phyloP scores from a whole-genome alignment of 305 asterid genomes.

The Fraxinus paxiana region DNA sequence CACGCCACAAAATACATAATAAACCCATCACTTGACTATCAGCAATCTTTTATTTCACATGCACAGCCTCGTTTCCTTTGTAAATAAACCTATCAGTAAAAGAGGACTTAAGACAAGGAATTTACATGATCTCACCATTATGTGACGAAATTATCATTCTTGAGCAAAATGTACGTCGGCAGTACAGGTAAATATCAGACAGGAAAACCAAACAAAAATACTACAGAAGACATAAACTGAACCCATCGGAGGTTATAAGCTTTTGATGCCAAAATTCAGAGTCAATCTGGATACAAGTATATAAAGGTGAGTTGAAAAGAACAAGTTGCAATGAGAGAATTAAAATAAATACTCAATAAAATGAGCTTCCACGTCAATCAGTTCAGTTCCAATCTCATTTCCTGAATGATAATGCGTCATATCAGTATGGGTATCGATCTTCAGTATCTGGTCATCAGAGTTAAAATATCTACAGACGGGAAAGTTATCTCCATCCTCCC shows the following conservation, averaged over 20 bases:
- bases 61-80: neutral
- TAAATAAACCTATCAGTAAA: neutral
- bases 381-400: conserved; percentile 11
- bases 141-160: neutral
- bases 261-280: conserved; percentile 22
- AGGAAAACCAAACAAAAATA: neutral
- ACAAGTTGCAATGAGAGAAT: conserved; percentile 23
- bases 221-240: neutral
- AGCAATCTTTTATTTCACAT: neutral
- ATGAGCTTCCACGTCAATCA: neutral
- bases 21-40: neutral
- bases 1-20: neutral
- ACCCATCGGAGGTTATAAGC: conserved; percentile 7
- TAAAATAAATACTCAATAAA: conserved; percentile 23
- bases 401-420: conserved; percentile 11
- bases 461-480: conserved; percentile 46
- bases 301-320: conserved; percentile 13
- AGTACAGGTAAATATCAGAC: neutral
- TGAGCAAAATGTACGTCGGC: neutral
- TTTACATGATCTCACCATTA: neutral
- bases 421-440: conserved; percentile 14
- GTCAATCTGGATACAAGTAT: conserved; percentile 18
- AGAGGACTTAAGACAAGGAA: neutral
- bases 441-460: conserved; percentile 20
- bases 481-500: conserved; percentile 29